phyloP scores from a whole-genome alignment of 441 rosid species.

The Pelargonium myrrhifolium region DNA sequence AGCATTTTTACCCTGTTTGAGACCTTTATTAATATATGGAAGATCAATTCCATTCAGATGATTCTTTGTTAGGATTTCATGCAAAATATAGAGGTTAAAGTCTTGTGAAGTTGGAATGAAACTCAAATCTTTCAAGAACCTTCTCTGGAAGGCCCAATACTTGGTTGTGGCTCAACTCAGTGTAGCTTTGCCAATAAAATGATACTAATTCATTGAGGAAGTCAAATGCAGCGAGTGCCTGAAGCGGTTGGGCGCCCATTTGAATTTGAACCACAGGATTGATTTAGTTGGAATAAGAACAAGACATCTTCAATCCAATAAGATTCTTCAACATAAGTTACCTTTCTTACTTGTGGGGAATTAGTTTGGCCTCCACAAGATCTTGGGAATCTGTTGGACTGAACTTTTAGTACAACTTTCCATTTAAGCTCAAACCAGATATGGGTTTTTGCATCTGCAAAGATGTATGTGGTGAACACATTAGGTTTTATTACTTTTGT shows the following conservation, averaged over 20 bases:
- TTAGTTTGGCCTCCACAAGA: conserved; percentile 7
- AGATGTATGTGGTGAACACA: conserved; percentile 8
- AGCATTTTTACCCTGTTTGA: background rate
- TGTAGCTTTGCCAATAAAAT: background rate
- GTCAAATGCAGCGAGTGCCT: background rate
- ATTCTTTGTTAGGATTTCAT: too few species aligned
- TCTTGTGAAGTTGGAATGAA: background rate
- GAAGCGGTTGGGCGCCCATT: background rate
- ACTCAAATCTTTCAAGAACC: background rate
- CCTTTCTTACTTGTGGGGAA: conserved; percentile 8
- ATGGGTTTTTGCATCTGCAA: conserved; percentile 10
- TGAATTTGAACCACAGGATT: conserved; percentile 5
- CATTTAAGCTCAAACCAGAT: conserved; percentile 15
- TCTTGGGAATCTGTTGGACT: conserved; percentile 15
- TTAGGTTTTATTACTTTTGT: background rate
- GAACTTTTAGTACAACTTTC: background rate
- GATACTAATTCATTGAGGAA: background rate
- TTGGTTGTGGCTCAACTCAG: background rate
- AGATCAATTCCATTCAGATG: too few species aligned
- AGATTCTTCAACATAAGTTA: background rate
- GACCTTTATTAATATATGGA: too few species aligned
- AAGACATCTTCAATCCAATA: background rate
- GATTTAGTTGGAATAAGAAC: background rate
- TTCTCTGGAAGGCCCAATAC: background rate
- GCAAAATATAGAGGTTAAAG: background rate